These are phyloP conservation scores for Globisporangium radiosum DNA, from an alignment of 352 stramenopile genomes.

Conservation along the genomic window DNA sequence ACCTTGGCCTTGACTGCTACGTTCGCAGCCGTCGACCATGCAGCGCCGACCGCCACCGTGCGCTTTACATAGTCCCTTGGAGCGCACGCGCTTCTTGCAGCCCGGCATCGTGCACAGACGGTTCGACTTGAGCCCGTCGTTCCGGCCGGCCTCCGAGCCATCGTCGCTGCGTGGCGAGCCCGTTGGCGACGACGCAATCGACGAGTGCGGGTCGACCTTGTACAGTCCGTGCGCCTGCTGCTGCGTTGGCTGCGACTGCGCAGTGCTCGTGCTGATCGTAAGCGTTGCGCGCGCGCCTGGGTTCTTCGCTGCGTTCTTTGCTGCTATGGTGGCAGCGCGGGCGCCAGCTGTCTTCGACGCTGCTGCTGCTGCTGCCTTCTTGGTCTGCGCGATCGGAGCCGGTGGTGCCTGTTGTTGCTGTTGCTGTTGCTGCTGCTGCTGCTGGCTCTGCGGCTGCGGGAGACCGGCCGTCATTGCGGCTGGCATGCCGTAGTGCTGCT, in stretches of 20 bases:
- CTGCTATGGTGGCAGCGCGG: constrained; percentile 12
- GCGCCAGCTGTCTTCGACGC: constrained; percentile 18
- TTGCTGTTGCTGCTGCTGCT: constrained; percentile 11
- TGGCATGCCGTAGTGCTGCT: constrained; percentile 31
- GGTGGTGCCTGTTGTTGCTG: constrained; percentile 4
- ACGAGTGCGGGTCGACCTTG: constrained; percentile 10
- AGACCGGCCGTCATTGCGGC: constrained; percentile 5
- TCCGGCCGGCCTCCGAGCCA: constrained; percentile 19
- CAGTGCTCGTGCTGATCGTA: constrained; percentile 12
- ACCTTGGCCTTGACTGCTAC: constrained; percentile 73
- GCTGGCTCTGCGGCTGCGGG: background rate
- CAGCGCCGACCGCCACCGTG: constrained; percentile 74
- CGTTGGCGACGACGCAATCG: constrained; percentile 10
- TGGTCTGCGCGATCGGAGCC: background rate
- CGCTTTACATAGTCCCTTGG: constrained; percentile 80
- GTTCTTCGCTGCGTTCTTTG: constrained; percentile 12
- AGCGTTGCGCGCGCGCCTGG: constrained; percentile 6
- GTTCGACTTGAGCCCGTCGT: constrained; percentile 71
- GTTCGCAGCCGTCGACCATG: constrained; percentile 77
- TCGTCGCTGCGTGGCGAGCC: constrained; percentile 14
- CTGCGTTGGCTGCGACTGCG: background rate
- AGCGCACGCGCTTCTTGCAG: constrained; percentile 81
- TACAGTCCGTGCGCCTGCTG: constrained; percentile 1
- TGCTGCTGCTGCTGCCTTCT: constrained; percentile 25
- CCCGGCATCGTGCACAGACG: constrained; percentile 75